Base-by-base conservation (phyloP, 805 yeast species). In the Candida palmyrensis region DNA sequence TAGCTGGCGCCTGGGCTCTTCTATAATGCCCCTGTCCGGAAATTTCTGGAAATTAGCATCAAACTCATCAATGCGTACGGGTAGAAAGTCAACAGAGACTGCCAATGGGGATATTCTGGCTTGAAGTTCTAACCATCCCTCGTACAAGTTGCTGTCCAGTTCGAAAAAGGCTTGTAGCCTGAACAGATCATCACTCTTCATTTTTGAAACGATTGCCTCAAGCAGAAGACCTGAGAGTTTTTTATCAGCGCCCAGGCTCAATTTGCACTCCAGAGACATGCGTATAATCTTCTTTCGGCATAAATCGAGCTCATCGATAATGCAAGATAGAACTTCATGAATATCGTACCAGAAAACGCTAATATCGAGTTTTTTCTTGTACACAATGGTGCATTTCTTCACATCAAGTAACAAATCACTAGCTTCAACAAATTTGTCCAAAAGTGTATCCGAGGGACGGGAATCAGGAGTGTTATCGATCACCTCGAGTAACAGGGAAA, bases 61-160 rank as follows among this genome's bases (percentile, higher is more conserved):
- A 49, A 61, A 79, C 51, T 47, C 70, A 41, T 51, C 75, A 41
- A 60, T 64, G 43, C 77, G 60, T 14, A 58, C 45, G 0, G 82
- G 82, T 1, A 80, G 59, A 35, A 76, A 67, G 25, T 66, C 64
- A 6, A 72, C 45, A 3, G 83, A 62, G 5, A 73, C 77, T 26
- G 64, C 67, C 13, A 79, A 59, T 1, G 84, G 83, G 4, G 58
- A 59, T 3, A 76, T 50, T 22, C 60, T 55, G 12, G 59, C 54
- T 27, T 65, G 67, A 26, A 78, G 48, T 4, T 51, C 47, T 10
- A 62, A 38, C 43, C 66, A 78, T 29, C 64, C 62, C 7, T 57
- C 51, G 45, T 69, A 68, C n/a, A n/a, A n/a, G n/a, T n/a, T n/a
- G n/a, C n/a, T n/a, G n/a, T n/a, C n/a, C n/a, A n/a, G n/a, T n/a